phyloP scores from a whole-genome alignment of 371 early-diverging fungal genomes.

The Mucor velutinosus region DNA sequence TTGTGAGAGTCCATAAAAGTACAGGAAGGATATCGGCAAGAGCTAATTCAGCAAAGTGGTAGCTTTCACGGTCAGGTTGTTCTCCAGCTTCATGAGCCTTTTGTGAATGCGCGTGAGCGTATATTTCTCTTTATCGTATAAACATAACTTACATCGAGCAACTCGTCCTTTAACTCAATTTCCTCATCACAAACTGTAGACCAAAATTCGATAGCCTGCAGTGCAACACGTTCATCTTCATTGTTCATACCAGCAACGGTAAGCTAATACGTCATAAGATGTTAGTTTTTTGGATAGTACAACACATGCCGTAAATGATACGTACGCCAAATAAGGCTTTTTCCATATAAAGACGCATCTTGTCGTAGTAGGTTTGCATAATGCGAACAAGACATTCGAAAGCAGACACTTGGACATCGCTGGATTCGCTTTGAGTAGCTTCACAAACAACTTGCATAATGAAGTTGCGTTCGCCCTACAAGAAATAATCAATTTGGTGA shows the following conservation, averaged over 20 bases:
- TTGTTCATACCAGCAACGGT: slow-evolving; percentile 90
- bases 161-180: slow-evolving; percentile 66
- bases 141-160: slow-evolving; percentile 33
- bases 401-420: slow-evolving; percentile 79
- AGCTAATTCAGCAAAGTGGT: slow-evolving; percentile 79
- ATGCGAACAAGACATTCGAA: slow-evolving; percentile 96
- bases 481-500: neutral
- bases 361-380: slow-evolving; percentile 92
- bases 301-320: neutral
- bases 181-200: slow-evolving; percentile 97
- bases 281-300: neutral
- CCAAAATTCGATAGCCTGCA: slow-evolving; percentile 99
- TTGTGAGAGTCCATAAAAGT: slow-evolving; percentile 86
- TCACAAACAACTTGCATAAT: slow-evolving; percentile 99
- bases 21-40: slow-evolving; percentile 83
- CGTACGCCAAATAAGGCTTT: slow-evolving; percentile 88
- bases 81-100: slow-evolving; percentile 63
- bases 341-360: slow-evolving; percentile 94
- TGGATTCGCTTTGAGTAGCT: slow-evolving; percentile 81
- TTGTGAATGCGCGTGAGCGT: neutral
- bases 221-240: slow-evolving; percentile 77
- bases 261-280: slow-evolving; percentile 46
- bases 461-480: slow-evolving; percentile 87
- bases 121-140: neutral
- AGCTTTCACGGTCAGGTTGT: slow-evolving; percentile 56